phyloP scores from a whole-genome alignment of 2,329 filamentous ascomycete species.

The Iodosphaeria phyllophila region DNA sequence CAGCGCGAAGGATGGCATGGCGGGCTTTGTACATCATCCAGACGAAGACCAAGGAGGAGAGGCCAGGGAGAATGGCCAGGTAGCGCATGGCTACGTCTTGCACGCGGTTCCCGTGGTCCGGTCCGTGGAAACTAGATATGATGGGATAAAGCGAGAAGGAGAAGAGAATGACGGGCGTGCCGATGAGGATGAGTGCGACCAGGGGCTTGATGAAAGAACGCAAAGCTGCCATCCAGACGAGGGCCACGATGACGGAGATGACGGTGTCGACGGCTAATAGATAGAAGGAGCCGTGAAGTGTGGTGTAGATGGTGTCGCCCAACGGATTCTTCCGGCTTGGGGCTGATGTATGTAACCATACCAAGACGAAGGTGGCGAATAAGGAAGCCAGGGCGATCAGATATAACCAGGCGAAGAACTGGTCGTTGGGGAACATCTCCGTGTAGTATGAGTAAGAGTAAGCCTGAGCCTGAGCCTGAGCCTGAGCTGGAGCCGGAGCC shows the following conservation, averaged over 20 bases:
- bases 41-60: conserved; percentile 60
- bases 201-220: conserved; percentile 76
- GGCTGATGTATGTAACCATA: conserved; percentile 72
- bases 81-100: conserved; percentile 85
- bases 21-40: conserved; percentile 70
- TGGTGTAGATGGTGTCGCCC: conserved; percentile 88
- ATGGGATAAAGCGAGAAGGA: conserved; percentile 87
- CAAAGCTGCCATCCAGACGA: conserved; percentile 78
- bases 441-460: too few species aligned
- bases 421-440: conserved; percentile 66
- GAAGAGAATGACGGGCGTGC: conserved; percentile 70
- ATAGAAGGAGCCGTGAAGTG: conserved; percentile 69
- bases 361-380: conserved; percentile 73
- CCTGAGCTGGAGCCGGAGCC: conserved; percentile 32
- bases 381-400: conserved; percentile 69
- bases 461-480: too few species aligned
- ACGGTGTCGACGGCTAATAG: conserved; percentile 82
- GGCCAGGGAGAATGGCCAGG: conserved; percentile 58
- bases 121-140: conserved; percentile 70
- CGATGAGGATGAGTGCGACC: conserved; percentile 62
- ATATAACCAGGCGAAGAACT: conserved; percentile 84
- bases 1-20: conserved; percentile 61
- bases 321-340: conserved; percentile 50
- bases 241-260: conserved; percentile 71
- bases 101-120: conserved; percentile 53